phyloP scores from a whole-genome alignment of 2,329 filamentous ascomycete species.

The Colletotrichum melonis region DNA sequence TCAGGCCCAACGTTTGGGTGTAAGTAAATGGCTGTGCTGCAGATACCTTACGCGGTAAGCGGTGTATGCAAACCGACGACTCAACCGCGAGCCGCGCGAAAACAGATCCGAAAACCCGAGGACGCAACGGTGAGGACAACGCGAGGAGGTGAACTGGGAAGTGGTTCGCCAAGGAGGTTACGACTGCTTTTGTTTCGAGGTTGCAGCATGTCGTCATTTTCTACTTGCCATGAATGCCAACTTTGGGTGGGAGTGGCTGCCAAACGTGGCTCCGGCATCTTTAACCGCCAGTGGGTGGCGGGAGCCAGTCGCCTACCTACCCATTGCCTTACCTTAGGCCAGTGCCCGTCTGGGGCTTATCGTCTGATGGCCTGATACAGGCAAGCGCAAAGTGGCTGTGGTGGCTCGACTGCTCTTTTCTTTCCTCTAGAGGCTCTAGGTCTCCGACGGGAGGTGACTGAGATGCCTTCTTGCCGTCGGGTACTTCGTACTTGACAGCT shows the following conservation, averaged over 20 bases:
- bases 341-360: background rate
- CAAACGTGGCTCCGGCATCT: background rate
- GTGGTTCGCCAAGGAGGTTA: background rate
- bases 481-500: background rate
- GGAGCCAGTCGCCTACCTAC: background rate
- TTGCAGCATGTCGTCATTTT: slow-evolving; percentile 23
- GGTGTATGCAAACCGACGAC: no score
- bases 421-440: background rate
- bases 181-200: slow-evolving; percentile 13
- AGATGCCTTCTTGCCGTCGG: background rate
- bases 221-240: background rate
- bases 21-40: background rate
- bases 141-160: background rate
- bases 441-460: background rate
- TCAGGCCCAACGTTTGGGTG: background rate
- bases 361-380: no score
- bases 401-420: background rate
- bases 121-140: background rate
- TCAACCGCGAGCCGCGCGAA: background rate
- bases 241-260: no score
- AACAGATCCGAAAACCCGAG: background rate
- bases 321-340: background rate
- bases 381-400: background rate
- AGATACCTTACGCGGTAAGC: background rate
- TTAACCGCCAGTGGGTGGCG: background rate